Evolutionary conservation across 306 rosid genomes (phyloP), one percentile per base, ranked within the genome.

Genomic region (Pyrus communis): DNA sequence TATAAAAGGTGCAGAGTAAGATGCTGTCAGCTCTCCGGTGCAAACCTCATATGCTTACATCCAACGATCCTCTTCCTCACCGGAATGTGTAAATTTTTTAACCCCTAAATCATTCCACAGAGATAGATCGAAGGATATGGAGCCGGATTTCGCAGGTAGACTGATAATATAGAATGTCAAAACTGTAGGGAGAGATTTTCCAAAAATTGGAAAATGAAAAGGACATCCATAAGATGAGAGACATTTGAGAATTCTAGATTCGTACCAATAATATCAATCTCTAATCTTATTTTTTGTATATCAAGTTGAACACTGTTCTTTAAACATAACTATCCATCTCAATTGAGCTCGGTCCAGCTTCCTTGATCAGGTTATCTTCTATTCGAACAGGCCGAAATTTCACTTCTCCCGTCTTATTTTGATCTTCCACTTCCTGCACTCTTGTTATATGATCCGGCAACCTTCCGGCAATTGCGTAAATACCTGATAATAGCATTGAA

Each of bases 401-500:
- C 38, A 12, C 80, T 67, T 52, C 79, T 62, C 61, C 69, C 61
- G 28, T 18, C n/a, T 54, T 66, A 59, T 76, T 59, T 60, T 57
- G 81, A 82, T 79, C 84, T 78, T 84, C 51, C 74, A 23, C 75
- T 76, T 82, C 86, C 82, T 81, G 85, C 73, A 35, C 27, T 71
- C 71, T 27, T 61, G 66, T 69, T 30, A 52, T 38, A 73, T 79
- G 79, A 82, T 87, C 91, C n/a, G 81, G 69, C 80, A 86, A 71
- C 80, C 92, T 91, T 77, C 95, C 95, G 46, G 89, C 91, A 76
- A 79, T 80, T 4, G 89, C 93, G 70, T 89, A 91, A 35, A 88
- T 82, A 80, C 91, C 77, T 22, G 87, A 88, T 63, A 89, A 61
- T 35, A 88, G 97, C 76, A 91, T 89, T 68, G 91, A 83, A 82